phyloP scores from a whole-genome alignment of 2,329 filamentous ascomycete genomes.

The Daldinia eschscholtzii region DNA sequence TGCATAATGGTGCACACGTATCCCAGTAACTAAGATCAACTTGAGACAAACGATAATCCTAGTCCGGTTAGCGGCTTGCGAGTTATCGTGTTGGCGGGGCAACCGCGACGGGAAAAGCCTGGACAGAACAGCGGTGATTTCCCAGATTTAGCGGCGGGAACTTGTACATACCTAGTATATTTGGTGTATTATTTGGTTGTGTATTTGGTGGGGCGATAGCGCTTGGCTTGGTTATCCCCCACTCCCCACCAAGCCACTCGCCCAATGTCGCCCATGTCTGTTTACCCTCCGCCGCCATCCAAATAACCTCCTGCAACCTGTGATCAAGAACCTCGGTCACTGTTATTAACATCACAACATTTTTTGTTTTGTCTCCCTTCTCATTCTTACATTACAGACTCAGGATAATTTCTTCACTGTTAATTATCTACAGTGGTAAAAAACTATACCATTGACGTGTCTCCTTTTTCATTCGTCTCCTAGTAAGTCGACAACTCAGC shows the following conservation, averaged over 20 bases:
- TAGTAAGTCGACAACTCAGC: not conserved
- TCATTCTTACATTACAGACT: slow-evolving; percentile 2
- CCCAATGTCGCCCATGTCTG: slow-evolving; percentile 32
- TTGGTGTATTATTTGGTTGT: slow-evolving; percentile 11
- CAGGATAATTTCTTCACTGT: slow-evolving; percentile 15
- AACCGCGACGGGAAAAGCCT: slow-evolving; percentile 29
- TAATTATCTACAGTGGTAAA: not conserved
- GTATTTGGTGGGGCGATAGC: slow-evolving; percentile 21
- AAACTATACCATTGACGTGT: slow-evolving; percentile 20
- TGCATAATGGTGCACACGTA: slow-evolving; percentile 33
- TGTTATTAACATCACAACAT: slow-evolving; percentile 28
- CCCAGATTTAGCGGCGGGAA: slow-evolving; percentile 32
- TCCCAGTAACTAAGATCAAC: slow-evolving; percentile 27
- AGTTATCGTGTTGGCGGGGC: slow-evolving; percentile 32
- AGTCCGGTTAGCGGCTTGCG: slow-evolving; percentile 19
- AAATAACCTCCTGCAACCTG: slow-evolving; percentile 39
- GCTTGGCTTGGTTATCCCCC: slow-evolving; percentile 27
- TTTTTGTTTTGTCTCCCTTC: slow-evolving; percentile 27
- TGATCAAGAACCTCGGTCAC: slow-evolving; percentile 13
- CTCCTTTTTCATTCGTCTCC: slow-evolving; percentile 1
- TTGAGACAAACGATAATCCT: slow-evolving; percentile 28
- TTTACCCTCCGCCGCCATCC: slow-evolving; percentile 38
- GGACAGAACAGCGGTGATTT: slow-evolving; percentile 20
- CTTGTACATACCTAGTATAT: too few species aligned
- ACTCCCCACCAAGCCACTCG: slow-evolving; percentile 28